Conservation (phyloP, 2,329 filamentous ascomycete species). For the Pseudodiploospora longispora region DNA sequence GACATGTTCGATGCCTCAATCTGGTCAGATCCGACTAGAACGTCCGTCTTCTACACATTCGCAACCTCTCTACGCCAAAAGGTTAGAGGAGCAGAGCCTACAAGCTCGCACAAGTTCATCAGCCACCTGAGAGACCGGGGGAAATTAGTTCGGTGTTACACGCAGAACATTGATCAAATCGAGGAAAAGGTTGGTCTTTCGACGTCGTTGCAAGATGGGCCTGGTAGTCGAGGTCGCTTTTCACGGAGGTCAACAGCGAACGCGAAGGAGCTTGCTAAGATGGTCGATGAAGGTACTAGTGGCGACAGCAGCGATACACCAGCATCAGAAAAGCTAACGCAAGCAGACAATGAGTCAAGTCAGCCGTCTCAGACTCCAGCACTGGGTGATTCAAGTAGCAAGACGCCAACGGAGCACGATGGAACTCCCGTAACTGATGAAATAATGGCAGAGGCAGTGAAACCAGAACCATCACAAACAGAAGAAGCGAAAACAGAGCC, state of each 20-base stretch:
- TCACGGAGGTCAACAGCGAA: constrained; percentile 38
- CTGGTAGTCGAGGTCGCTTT: constrained; percentile 54
- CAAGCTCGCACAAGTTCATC: constrained; percentile 61
- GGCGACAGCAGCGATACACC: constrained; percentile 11
- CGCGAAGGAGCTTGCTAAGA: constrained; percentile 25
- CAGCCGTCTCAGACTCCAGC: constrained; percentile 4
- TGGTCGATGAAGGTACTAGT: constrained; percentile 27
- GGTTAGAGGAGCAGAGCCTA: constrained; percentile 54
- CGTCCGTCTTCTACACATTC: constrained; percentile 65
- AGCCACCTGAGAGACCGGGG: constrained; percentile 57
- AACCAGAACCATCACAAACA: constrained; percentile 7
- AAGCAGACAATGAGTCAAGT: constrained; percentile 5
- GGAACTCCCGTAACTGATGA: neutral
- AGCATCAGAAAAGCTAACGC: constrained; percentile 15
- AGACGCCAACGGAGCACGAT: constrained; percentile 7
- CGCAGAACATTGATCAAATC: constrained; percentile 67
- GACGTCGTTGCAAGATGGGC: constrained; percentile 52
- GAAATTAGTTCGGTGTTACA: constrained; percentile 64
- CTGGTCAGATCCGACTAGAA: constrained; percentile 60
- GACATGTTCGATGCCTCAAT: constrained; percentile 65
- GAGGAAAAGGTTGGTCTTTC: constrained; percentile 62
- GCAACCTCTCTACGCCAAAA: constrained; percentile 59
- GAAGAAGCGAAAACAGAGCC: constrained; percentile 12
- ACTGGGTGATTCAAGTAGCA: neutral
- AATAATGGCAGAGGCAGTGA: neutral